Percentiles rank a stretch among this genome's conserved stretches.
phyloP scores from a whole-genome alignment of 176 grass and related monocot species.

The Lolium perenne region DNA sequence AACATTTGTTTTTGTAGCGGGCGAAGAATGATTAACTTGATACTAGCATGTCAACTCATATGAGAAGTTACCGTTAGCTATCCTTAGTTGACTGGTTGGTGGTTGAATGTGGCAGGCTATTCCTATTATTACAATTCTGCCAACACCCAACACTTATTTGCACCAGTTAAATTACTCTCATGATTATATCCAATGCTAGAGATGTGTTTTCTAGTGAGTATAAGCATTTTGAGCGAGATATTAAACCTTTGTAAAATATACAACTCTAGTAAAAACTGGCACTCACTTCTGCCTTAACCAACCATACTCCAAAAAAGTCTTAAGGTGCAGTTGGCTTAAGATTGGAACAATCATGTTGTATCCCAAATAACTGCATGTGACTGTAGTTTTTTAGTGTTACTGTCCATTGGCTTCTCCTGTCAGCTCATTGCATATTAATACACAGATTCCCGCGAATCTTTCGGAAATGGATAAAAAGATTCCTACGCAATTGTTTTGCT shows the following conservation, averaged over 20 bases:
- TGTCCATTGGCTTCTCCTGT: neutral
- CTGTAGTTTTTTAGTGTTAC: neutral
- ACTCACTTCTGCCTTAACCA: slow-evolving; percentile 9
- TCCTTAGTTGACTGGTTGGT: neutral
- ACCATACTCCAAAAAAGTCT: neutral
- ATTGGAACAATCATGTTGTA: slow-evolving; percentile 22
- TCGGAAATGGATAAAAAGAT: neutral
- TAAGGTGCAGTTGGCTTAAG: neutral
- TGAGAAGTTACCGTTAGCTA: neutral
- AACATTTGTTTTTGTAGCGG: neutral
- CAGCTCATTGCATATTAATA: neutral
- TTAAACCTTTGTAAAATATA: neutral
- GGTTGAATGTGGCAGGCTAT: neutral
- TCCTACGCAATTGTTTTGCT: slow-evolving; percentile 13
- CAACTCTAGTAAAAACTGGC: neutral
- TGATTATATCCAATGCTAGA: slow-evolving; percentile 6
- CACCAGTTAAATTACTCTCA: neutral
- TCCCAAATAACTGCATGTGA: neutral
- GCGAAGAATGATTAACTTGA: neutral
- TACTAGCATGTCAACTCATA: slow-evolving; percentile 4
- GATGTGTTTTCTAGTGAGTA: neutral
- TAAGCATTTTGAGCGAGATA: neutral
- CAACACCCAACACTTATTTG: neutral
- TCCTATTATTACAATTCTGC: neutral
- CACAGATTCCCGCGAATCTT: neutral